Conservation (phyloP, 345 rosid genomes). For the Physaria fendleri region DNA sequence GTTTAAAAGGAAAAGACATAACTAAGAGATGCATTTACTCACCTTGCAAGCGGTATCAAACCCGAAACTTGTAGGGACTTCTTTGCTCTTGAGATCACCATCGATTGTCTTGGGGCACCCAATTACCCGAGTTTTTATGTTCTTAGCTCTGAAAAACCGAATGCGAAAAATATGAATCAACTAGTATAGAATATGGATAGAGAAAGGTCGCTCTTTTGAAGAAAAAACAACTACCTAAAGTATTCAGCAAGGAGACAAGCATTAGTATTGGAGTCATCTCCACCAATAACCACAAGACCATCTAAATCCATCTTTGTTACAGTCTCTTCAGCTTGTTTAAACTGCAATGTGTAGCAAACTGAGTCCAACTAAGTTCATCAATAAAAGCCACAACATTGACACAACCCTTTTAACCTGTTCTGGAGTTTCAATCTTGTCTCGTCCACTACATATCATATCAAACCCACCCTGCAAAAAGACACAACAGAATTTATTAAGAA, state of each 20-base stretch:
- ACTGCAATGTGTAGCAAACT: constrained; percentile 42
- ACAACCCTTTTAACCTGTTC: constrained; percentile 52
- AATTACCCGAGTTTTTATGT: constrained; percentile 72
- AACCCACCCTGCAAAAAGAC: constrained; percentile 71
- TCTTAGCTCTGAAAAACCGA: constrained; percentile 46
- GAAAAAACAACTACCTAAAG: constrained; percentile 59
- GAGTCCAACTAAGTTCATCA: not conserved
- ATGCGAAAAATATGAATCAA: not conserved
- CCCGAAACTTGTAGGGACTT: constrained; percentile 93
- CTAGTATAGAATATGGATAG: no score
- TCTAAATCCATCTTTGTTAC: constrained; percentile 71
- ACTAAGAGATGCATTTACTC: not conserved
- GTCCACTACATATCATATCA: constrained; percentile 96
- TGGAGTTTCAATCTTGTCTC: constrained; percentile 97
- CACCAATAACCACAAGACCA: constrained; percentile 91
- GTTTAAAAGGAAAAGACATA: not conserved
- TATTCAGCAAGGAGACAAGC: constrained; percentile 96
- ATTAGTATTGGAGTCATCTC: constrained; percentile 97
- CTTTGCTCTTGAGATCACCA: constrained; percentile 94
- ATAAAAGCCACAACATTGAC: not conserved
- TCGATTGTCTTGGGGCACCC: constrained; percentile 99
- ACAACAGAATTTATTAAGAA: constrained; percentile 2
- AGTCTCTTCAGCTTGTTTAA: constrained; percentile 93
- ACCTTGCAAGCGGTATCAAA: constrained; percentile 99
- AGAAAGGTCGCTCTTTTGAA: no score